Percentiles rank a stretch among this genome's conserved stretches.
These are phyloP conservation scores for Medicago ruthenica DNA, from an alignment of 306 rosid species.

Conservation along the genomic window DNA sequence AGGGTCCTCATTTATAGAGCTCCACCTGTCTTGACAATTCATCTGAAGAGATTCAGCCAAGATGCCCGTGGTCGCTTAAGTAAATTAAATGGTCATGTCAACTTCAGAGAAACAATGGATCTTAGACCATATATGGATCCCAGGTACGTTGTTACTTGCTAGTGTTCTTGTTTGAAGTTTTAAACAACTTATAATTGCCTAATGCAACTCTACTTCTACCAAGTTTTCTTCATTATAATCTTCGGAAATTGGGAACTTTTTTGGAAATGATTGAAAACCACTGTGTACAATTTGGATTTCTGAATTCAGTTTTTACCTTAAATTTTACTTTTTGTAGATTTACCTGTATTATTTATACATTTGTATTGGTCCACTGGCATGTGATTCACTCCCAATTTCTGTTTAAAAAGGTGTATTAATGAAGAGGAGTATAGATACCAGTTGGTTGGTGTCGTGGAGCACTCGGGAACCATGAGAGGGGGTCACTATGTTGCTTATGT, in stretches of 20 bases:
- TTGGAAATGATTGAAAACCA: conserved; percentile 6
- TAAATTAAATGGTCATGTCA: conserved; percentile 88
- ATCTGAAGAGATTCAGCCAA: conserved; percentile 93
- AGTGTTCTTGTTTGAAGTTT: conserved; percentile 37
- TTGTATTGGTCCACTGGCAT: conserved; percentile 19
- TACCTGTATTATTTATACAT: neutral
- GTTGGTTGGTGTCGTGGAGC: conserved; percentile 84
- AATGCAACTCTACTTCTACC: neutral
- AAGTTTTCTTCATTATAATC: neutral
- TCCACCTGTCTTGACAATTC: conserved; percentile 84
- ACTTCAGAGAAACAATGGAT: conserved; percentile 74
- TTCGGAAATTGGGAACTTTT: conserved; percentile 7
- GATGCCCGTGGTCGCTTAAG: conserved; percentile 93
- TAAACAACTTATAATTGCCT: conserved; percentile 1
- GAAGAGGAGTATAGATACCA: conserved; percentile 65
- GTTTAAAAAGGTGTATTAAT: conserved; percentile 56
- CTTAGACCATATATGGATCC: conserved; percentile 86
- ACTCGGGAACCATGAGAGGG: conserved; percentile 84
- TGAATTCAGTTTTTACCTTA: neutral
- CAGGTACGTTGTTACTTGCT: conserved; percentile 62
- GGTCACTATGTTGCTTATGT: conserved; percentile 95
- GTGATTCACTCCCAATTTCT: conserved; percentile 32
- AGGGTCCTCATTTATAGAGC: conserved; percentile 78
- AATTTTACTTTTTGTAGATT: no score
- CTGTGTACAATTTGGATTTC: conserved; percentile 11